A percentile compares a stretch with the other conserved stretches of the same genome.
These are phyloP conservation scores for Neurospora sp. DNA, from an alignment of 495 filamentous ascomycete species.

Conservation along the genomic window DNA sequence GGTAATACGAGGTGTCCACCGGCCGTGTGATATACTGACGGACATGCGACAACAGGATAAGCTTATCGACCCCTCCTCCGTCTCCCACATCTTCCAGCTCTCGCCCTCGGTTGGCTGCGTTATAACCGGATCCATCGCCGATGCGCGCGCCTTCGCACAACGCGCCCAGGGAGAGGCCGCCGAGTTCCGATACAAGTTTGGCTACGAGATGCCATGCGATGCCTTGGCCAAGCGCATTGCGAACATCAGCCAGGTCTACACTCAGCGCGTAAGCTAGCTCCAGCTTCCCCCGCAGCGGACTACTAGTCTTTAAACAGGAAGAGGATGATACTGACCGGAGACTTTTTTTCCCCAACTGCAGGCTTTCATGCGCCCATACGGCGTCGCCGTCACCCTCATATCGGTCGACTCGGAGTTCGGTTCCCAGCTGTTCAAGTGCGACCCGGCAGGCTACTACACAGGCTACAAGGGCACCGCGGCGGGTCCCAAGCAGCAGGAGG, in stretches of 20 bases:
- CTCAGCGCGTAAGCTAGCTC: conserved; percentile 64
- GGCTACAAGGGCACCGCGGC: conserved; percentile 97
- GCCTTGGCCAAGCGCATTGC: conserved; percentile 91
- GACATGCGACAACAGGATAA: conserved; percentile 60
- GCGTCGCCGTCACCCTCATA: conserved; percentile 88
- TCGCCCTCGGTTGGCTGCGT: conserved; percentile 95
- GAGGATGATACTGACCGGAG: conserved; percentile 10
- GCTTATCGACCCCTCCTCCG: conserved; percentile 93
- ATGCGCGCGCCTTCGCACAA: conserved; percentile 84
- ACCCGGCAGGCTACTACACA: conserved; percentile 94
- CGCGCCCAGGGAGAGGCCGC: conserved; percentile 92
- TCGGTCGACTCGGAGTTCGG: conserved; percentile 87
- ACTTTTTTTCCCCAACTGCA: conserved; percentile 20
- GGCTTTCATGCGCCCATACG: conserved; percentile 97
- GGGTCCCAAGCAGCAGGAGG: conserved; percentile 96
- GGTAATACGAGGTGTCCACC: not conserved
- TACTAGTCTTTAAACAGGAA: not conserved
- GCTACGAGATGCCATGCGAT: conserved; percentile 99
- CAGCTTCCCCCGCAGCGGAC: not conserved
- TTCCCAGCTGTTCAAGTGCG: conserved; percentile 96
- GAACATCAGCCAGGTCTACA: conserved; percentile 99
- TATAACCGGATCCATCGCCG: conserved; percentile 97
- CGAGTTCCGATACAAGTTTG: conserved; percentile 95
- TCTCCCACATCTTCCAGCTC: conserved; percentile 93
- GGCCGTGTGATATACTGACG: conserved; percentile 17